A percentile compares a stretch with the other conserved stretches of the same genome.
Conservation (phyloP, 2,329 filamentous ascomycete species). For the Madurella fahalii region DNA sequence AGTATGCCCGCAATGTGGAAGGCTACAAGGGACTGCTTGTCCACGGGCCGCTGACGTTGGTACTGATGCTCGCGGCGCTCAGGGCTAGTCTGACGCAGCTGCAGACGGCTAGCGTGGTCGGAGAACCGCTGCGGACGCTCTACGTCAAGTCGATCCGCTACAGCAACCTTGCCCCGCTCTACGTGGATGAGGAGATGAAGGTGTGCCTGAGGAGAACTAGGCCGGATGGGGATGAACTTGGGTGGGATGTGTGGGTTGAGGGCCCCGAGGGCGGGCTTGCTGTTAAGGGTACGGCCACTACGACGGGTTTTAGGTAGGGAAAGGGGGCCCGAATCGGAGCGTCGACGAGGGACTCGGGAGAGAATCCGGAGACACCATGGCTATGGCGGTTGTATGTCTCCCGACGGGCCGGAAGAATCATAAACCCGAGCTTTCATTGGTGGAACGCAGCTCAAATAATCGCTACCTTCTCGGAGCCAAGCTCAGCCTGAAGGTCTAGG, state of each 20-base stretch:
- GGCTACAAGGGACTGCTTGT: constrained; percentile 73
- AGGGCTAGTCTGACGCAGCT: constrained; percentile 41
- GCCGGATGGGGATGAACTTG: constrained; percentile 35
- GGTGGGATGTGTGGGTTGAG: constrained; percentile 64
- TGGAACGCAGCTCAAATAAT: too few relatives aligned
- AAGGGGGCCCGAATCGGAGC: not conserved
- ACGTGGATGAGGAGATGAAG: constrained; percentile 64
- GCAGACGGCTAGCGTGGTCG: constrained; percentile 17
- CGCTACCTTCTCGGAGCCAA: too few relatives aligned
- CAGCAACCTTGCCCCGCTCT: constrained; percentile 76
- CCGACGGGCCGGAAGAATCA: too few relatives aligned
- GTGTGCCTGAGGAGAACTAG: constrained; percentile 56
- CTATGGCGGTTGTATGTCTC: too few relatives aligned
- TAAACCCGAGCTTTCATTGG: too few relatives aligned
- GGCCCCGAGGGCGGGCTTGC: constrained; percentile 57
- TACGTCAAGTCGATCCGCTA: constrained; percentile 58
- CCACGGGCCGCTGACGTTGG: constrained; percentile 79
- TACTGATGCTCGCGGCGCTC: constrained; percentile 69
- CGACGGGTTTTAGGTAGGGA: not conserved
- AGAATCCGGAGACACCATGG: too few relatives aligned
- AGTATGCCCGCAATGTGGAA: constrained; percentile 67
- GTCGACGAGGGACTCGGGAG: not conserved
- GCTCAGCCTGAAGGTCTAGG: too few relatives aligned
- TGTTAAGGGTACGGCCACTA: constrained; percentile 49
- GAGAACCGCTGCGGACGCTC: not conserved